These are phyloP conservation scores for Kokia cookei DNA, from an alignment of 441 rosid species.

Conservation along the genomic window DNA sequence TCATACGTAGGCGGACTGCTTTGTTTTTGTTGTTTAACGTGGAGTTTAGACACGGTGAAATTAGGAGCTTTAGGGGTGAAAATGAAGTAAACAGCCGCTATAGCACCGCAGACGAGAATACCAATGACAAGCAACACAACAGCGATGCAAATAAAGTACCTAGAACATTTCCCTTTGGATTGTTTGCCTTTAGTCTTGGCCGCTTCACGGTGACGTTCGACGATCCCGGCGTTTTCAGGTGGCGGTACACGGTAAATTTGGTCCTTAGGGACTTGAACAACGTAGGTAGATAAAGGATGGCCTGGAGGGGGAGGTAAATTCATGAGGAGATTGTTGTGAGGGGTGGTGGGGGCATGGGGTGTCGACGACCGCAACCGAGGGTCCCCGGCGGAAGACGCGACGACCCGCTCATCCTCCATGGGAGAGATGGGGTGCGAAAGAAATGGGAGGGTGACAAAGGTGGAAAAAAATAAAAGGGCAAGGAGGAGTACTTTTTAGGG, in stretches of 20 bases:
- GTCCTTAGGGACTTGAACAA: constrained; percentile 43
- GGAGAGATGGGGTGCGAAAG: constrained; percentile 18
- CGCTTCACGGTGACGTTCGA: constrained; percentile 13
- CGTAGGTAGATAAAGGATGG: constrained; percentile 12
- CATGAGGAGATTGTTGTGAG: neutral
- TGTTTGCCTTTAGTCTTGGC: neutral
- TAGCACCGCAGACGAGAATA: neutral
- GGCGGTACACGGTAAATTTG: constrained; percentile 37
- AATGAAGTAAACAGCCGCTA: neutral
- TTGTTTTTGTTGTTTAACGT: neutral
- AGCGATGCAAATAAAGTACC: neutral
- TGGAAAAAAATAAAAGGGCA: neutral
- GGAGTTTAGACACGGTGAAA: constrained; percentile 20
- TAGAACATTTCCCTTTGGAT: neutral
- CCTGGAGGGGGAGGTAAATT: neutral
- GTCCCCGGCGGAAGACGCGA: neutral
- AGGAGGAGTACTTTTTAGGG: constrained; percentile 7
- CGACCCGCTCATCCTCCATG: constrained; percentile 38
- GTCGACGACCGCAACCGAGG: neutral
- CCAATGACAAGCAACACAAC: constrained; percentile 8
- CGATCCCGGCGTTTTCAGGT: constrained; percentile 24
- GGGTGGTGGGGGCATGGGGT: neutral
- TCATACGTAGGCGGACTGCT: neutral
- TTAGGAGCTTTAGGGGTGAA: constrained; percentile 13
- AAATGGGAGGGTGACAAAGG: neutral